A percentile compares a stretch with the other conserved stretches of the same genome.
These are phyloP conservation scores for Cryptosporidium ryanae DNA, from an alignment of 169 alveolate genomes.

Conservation along the genomic window DNA sequence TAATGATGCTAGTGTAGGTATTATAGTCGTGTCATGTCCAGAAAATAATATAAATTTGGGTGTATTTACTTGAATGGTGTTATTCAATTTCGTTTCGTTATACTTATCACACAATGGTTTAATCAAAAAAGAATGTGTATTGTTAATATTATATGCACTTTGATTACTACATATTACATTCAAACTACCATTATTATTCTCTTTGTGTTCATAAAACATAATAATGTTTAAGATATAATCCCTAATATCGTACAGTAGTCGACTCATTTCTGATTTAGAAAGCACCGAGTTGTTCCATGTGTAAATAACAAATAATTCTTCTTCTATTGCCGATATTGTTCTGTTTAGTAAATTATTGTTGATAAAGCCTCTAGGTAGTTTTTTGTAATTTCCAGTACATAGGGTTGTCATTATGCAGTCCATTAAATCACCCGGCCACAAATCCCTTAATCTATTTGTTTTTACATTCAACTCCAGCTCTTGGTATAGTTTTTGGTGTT, in stretches of 20 bases:
- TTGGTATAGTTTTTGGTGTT: conserved; percentile 46
- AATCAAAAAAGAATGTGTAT: neutral
- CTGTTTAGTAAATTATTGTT: conserved; percentile 64
- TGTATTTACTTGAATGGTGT: neutral
- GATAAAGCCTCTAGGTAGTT: conserved; percentile 40
- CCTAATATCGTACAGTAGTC: conserved; percentile 51
- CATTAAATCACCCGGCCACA: conserved; percentile 75
- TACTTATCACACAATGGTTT: conserved; percentile 15
- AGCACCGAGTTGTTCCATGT: conserved; percentile 60
- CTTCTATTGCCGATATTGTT: conserved; percentile 64
- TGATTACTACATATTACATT: conserved; percentile 1
- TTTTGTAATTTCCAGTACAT: conserved; percentile 65
- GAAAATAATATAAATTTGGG: conserved; percentile 71
- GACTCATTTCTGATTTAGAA: conserved; percentile 69
- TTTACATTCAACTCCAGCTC: conserved; percentile 29
- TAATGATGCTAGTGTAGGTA: conserved; percentile 65
- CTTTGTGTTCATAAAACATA: conserved; percentile 4
- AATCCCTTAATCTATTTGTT: conserved; percentile 31
- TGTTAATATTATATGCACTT: neutral
- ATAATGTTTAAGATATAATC: conserved; percentile 36
- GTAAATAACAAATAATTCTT: conserved; percentile 49
- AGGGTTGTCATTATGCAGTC: conserved; percentile 70
- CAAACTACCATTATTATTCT: neutral
- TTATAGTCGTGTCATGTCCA: conserved; percentile 68
- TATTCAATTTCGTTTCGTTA: neutral